Conservation (phyloP, 176 grass and related monocot genomes). For the Musa schizocarpa region DNA sequence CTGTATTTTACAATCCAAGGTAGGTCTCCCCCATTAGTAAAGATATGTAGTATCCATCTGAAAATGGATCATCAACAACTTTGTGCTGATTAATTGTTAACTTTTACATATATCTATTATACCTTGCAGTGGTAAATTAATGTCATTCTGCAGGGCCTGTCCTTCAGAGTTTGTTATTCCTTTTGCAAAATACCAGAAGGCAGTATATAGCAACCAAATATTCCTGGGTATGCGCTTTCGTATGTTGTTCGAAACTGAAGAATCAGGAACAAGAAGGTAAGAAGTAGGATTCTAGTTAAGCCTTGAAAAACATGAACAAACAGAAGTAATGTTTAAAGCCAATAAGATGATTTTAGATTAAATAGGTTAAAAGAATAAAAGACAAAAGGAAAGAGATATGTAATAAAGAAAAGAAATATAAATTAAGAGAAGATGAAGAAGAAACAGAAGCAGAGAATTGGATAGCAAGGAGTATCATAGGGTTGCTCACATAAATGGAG, state of each 20-base stretch:
- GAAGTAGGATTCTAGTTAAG: background rate
- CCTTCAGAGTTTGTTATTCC: conserved; percentile 85
- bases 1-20: conserved; percentile 78
- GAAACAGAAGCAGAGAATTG: too few relatives aligned
- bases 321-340: too few relatives aligned
- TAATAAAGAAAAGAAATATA: too few relatives aligned
- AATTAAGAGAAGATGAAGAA: too few relatives aligned
- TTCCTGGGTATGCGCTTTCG: conserved; percentile 80
- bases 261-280: conserved; percentile 71
- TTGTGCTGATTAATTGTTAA: background rate
- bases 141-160: conserved; percentile 41
- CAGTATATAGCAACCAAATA: conserved; percentile 53
- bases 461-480: too few relatives aligned
- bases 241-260: conserved; percentile 91
- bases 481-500: too few relatives aligned
- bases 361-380: too few relatives aligned
- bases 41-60: background rate
- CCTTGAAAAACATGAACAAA: too few relatives aligned
- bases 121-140: conserved; percentile 5
- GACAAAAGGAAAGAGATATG: too few relatives aligned
- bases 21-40: conserved; percentile 12
- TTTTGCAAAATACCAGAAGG: conserved; percentile 74
- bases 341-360: too few relatives aligned
- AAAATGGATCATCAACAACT: background rate
- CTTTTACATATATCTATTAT: conserved; percentile 15